Percentiles rank a stretch among this genome's conserved stretches.
Conservation (phyloP, 768 basidiomycete genomes). For the Kwoniella mangroviensis region DNA sequence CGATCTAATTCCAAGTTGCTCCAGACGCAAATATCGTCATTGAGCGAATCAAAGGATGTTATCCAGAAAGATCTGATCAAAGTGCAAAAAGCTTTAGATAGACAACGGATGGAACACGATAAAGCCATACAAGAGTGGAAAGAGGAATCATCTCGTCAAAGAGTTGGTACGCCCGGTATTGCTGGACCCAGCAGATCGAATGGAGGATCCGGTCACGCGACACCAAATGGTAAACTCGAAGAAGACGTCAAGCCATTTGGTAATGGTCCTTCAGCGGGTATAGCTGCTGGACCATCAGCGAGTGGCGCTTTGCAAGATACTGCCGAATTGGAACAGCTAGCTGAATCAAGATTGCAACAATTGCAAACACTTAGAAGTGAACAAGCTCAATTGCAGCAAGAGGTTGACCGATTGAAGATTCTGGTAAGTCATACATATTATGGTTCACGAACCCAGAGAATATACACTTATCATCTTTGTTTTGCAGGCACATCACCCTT, state of each 20-base stretch:
- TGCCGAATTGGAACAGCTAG: conserved; percentile 43
- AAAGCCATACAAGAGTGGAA: conserved; percentile 39
- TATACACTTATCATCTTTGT: not conserved
- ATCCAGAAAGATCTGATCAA: conserved; percentile 36
- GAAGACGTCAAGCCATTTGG: conserved; percentile 39
- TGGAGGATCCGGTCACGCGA: conserved; percentile 46
- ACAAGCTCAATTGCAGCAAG: conserved; percentile 40
- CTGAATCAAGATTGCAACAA: conserved; percentile 43
- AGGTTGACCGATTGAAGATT: conserved; percentile 39
- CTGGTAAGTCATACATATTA: conserved; percentile 25
- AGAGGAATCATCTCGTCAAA: conserved; percentile 26
- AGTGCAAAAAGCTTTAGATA: conserved; percentile 45
- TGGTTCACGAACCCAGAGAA: not conserved
- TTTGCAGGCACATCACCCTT: conserved; percentile 43
- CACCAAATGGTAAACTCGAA: conserved; percentile 47
- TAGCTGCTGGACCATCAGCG: conserved; percentile 11
- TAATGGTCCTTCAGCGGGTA: conserved; percentile 22
- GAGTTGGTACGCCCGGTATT: conserved; percentile 35
- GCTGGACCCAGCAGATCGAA: conserved; percentile 21
- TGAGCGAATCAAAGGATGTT: conserved; percentile 30
- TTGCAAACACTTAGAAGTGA: conserved; percentile 43
- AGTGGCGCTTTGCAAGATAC: conserved; percentile 38
- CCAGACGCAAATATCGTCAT: conserved; percentile 31
- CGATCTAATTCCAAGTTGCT: conserved; percentile 31
- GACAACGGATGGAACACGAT: conserved; percentile 52